phyloP scores from a whole-genome alignment of 495 filamentous ascomycete species.

The Trichoderma virens region DNA sequence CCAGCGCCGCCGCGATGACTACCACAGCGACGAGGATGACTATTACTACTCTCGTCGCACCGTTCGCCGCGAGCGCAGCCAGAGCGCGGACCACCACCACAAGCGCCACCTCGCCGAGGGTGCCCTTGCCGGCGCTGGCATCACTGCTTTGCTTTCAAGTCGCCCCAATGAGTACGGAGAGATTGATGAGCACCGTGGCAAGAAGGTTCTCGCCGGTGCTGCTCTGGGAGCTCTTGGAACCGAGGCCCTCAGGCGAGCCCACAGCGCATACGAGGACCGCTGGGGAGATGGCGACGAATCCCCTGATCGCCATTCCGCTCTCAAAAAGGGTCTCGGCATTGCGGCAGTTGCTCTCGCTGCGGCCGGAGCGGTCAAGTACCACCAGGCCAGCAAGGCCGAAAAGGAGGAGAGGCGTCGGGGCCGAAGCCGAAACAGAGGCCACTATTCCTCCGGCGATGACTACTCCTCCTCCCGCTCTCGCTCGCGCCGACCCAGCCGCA shows the following conservation, averaged over 20 bases:
- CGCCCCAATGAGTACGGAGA: constrained; percentile 56
- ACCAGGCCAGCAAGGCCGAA: constrained; percentile 58
- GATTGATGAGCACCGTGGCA: constrained; percentile 52
- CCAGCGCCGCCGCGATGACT: constrained; percentile 41
- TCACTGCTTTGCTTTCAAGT: constrained; percentile 64
- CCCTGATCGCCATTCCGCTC: constrained; percentile 37
- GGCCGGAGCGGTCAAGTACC: constrained; percentile 72
- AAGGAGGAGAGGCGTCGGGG: constrained; percentile 59
- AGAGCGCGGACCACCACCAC: constrained; percentile 53
- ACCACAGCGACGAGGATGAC: constrained; percentile 50
- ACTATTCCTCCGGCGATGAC: constrained; percentile 20
- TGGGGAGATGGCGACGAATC: constrained; percentile 42
- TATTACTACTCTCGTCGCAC: constrained; percentile 39
- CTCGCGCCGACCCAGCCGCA: constrained; percentile 35
- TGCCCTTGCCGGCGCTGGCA: constrained; percentile 69
- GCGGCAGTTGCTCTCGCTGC: constrained; percentile 69
- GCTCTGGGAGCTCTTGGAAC: constrained; percentile 77
- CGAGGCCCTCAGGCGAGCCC: constrained; percentile 64
- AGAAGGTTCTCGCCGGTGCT: constrained; percentile 71
- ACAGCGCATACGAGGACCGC: constrained; percentile 62
- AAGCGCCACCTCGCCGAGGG: constrained; percentile 81
- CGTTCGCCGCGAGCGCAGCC: constrained; percentile 44
- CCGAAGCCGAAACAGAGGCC: constrained; percentile 57
- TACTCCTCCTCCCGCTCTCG: constrained; percentile 25
- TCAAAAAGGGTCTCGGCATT: constrained; percentile 65